Evolutionary conservation across 768 basidiomycete species (phyloP), one percentile per base, ranked within the genome.

Genomic region (Mycena alexandri): DNA sequence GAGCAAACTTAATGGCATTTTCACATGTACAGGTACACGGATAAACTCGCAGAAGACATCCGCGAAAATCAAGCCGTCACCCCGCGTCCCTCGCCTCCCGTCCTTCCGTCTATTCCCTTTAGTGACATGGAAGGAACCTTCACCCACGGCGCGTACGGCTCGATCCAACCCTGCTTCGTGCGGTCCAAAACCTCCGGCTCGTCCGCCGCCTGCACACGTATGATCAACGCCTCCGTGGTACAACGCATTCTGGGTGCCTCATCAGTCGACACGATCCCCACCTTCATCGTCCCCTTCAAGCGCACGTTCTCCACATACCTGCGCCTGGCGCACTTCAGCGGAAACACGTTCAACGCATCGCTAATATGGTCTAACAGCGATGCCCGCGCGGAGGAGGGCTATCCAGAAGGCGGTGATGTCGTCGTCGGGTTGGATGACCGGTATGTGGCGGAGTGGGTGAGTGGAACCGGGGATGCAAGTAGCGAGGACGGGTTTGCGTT

Each of bases 381-480:
- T 41, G 74, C 76, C 2, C 70, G 79, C 8, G 61, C 65, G 36
- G 61, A 65, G 10, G 79, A 80, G 52, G 79, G 79, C 6, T 72
- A 67, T 19, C 42, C 43, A 58, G 61, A 7, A 16, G 71, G 68
- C 3, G 79, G 77, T 0, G 80, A 79, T 34, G 59, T 83, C n/a
- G 25, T 83, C 5, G 72, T 76, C 25, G 79, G 79, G 8, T 69
- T 82, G 19, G 79, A 82, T 41, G 75, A 80, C 36, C 66, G 72
- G 43, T 83, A 75, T 57, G 77, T 78, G 29, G 80, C 78, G 11
- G 82, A 83, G 55, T 83, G 81, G 81, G 79, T 84, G 14, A 25
- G 51, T 24, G 74, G 72, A 0, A 41, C 41, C 2, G 66, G 41
- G 25, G 71, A 61, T 12, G 71, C 71, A 0, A 74, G 72, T 24